Percentiles rank a stretch among this genome's conserved stretches.
Conservation (phyloP, 495 filamentous ascomycete genomes). For the Daldinia concentrica region DNA sequence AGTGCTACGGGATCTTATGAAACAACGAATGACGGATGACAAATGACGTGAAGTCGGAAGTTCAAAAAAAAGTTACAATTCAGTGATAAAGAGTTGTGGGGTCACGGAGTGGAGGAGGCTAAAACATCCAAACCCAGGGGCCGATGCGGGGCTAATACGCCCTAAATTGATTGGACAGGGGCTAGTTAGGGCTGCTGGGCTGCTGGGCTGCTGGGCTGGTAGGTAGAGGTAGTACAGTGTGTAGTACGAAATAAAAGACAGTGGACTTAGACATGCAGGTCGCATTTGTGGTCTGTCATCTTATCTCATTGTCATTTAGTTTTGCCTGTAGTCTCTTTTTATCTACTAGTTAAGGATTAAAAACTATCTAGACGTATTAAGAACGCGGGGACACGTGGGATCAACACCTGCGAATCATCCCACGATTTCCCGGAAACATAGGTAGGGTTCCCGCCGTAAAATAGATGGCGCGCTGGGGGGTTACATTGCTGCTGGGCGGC, state of each 20-base stretch:
- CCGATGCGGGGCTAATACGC: conserved; percentile 24
- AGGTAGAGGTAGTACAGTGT: conserved; percentile 13
- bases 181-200: conserved; percentile 21
- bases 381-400: conserved; percentile 36
- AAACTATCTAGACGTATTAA: conserved; percentile 6
- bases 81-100: conserved; percentile 26
- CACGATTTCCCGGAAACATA: conserved; percentile 19
- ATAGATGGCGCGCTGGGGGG: conserved; percentile 28
- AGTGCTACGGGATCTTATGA: conserved; percentile 1
- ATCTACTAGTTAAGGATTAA: not conserved
- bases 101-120: conserved; percentile 32
- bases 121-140: conserved; percentile 29
- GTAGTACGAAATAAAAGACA: not conserved
- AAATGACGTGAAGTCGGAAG: conserved; percentile 20
- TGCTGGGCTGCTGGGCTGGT: too few relatives aligned
- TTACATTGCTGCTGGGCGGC: conserved; percentile 41
- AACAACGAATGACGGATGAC: not conserved
- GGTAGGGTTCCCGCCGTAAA: conserved; percentile 18
- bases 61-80: conserved; percentile 34
- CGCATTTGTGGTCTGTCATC: conserved; percentile 16
- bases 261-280: conserved; percentile 21
- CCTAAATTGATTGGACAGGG: not conserved
- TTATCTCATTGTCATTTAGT: conserved; percentile 1
- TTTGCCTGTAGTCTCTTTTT: not conserved
- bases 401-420: conserved; percentile 36